These are phyloP conservation scores for Cetraspora pellucida DNA, from an alignment of 192 early-diverging fungal species.

Conservation along the genomic window DNA sequence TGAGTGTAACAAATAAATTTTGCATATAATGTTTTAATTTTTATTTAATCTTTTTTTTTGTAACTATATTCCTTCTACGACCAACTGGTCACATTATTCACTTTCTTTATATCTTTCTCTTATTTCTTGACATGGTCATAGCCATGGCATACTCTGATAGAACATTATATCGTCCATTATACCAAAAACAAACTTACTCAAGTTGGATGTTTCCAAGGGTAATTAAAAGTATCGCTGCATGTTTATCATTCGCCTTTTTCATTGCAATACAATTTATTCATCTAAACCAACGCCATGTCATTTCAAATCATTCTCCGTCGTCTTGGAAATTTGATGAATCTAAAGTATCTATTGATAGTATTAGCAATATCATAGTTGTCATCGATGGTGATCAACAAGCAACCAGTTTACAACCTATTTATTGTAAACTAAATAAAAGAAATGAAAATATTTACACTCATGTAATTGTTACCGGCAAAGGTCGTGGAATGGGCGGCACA, in stretches of 20 bases:
- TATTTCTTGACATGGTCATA: too few species aligned
- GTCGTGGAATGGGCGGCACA: constrained; percentile 12
- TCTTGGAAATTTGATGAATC: not conserved
- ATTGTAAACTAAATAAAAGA: constrained; percentile 12
- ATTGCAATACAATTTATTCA: not conserved
- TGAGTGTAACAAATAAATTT: too few species aligned
- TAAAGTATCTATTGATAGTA: not conserved
- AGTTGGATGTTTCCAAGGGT: too few species aligned
- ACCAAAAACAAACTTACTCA: too few species aligned
- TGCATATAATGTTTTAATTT: too few species aligned
- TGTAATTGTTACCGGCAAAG: constrained; percentile 9
- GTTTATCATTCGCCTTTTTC: not conserved
- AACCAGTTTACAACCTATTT: not conserved
- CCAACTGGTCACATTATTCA: too few species aligned
- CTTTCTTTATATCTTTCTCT: too few species aligned
- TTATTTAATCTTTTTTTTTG: too few species aligned
- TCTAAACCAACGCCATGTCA: not conserved
- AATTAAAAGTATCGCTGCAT: not conserved
- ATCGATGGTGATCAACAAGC: constrained; percentile 28
- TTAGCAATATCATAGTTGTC: not conserved
- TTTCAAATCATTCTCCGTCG: not conserved
- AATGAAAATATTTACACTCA: not conserved
- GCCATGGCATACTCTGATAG: too few species aligned
- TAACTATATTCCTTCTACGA: too few species aligned
- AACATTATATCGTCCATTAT: too few species aligned